phyloP scores from a whole-genome alignment of 257 asterid species.

The Cruciata laevipes region DNA sequence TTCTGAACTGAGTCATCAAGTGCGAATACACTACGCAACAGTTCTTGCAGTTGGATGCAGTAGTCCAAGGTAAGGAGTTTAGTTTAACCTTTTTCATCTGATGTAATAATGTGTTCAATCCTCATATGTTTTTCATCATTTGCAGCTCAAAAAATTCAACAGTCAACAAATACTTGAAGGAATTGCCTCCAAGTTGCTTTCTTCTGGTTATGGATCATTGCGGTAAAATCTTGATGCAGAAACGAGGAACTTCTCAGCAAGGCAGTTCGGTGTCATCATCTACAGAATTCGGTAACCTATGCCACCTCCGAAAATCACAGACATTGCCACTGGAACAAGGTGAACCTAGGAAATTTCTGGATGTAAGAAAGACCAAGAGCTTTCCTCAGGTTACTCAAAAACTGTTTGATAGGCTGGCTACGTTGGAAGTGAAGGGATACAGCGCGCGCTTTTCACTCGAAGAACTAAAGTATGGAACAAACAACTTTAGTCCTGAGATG shows the following conservation, averaged over 20 bases:
- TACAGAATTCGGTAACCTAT: constrained; percentile 32
- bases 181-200: constrained; percentile 75
- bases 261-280: constrained; percentile 45
- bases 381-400: constrained; percentile 25
- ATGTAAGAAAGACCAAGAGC: constrained; percentile 18
- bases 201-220: constrained; percentile 55
- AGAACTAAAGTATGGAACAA: constrained; percentile 42
- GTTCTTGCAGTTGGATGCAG: constrained; percentile 32
- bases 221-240: constrained; percentile 51
- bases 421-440: constrained; percentile 29
- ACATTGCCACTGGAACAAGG: constrained; percentile 49
- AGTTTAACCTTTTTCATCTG: background rate
- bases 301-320: constrained; percentile 37
- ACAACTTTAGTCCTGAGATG: constrained; percentile 33
- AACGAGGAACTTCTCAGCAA: constrained; percentile 64
- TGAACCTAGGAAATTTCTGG: constrained; percentile 14
- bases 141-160: constrained; percentile 45
- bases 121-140: background rate
- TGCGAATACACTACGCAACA: constrained; percentile 55
- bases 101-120: background rate
- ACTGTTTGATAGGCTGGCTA: constrained; percentile 32
- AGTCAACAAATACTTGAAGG: constrained; percentile 37
- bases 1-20: constrained; percentile 55
- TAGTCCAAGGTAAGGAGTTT: constrained; percentile 19
- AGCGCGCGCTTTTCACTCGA: constrained; percentile 33